phyloP scores from a whole-genome alignment of 2,329 filamentous ascomycete genomes.

The Oidium heveae region DNA sequence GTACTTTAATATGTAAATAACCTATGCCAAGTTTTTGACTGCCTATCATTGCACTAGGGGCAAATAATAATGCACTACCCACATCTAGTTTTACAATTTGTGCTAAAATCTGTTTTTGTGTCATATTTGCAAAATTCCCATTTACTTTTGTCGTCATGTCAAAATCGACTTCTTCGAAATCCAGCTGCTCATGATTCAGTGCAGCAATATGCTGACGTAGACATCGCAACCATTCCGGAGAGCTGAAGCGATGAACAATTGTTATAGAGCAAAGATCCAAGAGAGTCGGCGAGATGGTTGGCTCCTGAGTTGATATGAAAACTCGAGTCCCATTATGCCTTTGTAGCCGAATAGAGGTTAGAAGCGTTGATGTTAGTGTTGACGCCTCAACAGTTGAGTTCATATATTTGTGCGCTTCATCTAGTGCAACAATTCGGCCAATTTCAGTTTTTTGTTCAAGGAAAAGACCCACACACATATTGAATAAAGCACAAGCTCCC shows the following conservation, averaged over 20 bases:
- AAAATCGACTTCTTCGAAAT: constrained; percentile 3
- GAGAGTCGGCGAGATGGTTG: constrained; percentile 40
- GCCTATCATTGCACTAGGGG: constrained; percentile 18
- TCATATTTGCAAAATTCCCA: constrained; percentile 9
- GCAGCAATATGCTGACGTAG: constrained; percentile 23
- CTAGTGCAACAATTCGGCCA: constrained; percentile 42
- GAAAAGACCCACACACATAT: constrained; percentile 42
- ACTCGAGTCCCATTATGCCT: constrained; percentile 41
- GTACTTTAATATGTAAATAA: constrained; percentile 3
- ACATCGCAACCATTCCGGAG: constrained; percentile 27
- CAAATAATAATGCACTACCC: constrained; percentile 24
- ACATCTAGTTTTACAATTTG: constrained; percentile 22
- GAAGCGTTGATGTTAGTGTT: constrained; percentile 33
- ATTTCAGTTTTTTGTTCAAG: constrained; percentile 22
- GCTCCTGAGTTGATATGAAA: constrained; percentile 54
- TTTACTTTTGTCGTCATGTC: neutral
- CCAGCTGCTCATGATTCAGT: constrained; percentile 10
- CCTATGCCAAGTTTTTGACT: neutral
- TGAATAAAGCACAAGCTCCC: constrained; percentile 46
- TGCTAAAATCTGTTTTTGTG: constrained; percentile 9
- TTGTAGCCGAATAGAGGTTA: constrained; percentile 41
- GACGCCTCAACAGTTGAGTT: constrained; percentile 26
- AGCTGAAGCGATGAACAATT: constrained; percentile 46
- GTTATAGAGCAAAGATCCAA: constrained; percentile 46
- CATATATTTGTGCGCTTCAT: constrained; percentile 64